Conservation (phyloP, 129 eudicot species). For the Centrapalus pauciflorus region DNA sequence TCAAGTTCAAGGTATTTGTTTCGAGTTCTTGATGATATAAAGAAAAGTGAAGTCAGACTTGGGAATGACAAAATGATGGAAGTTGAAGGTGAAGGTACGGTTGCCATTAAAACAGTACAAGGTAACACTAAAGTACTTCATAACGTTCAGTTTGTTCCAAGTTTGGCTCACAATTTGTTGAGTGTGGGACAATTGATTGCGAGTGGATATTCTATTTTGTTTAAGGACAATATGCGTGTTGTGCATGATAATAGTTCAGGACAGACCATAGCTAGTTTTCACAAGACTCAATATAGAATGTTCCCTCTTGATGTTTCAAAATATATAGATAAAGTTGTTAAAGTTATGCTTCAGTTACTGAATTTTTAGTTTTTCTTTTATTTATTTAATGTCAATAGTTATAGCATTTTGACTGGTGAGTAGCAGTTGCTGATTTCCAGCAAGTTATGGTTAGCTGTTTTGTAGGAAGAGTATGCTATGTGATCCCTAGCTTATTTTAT, state of each 20-base stretch:
- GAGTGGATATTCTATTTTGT: background rate
- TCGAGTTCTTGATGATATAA: conserved; percentile 19
- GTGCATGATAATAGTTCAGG: background rate
- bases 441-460: too few relatives aligned
- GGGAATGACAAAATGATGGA: background rate
- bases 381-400: too few relatives aligned
- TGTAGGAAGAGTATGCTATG: too few relatives aligned
- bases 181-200: conserved; percentile 6
- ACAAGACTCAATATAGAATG: conserved; percentile 1
- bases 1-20: background rate
- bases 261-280: background rate
- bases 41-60: conserved; percentile 5
- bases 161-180: conserved; percentile 9
- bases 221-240: background rate
- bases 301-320: conserved; percentile 11
- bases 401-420: too few relatives aligned
- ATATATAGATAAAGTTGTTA: too few relatives aligned
- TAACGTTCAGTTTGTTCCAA: conserved; percentile 22
- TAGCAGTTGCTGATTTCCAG: too few relatives aligned
- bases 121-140: conserved; percentile 15
- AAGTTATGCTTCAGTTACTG: too few relatives aligned
- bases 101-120: background rate
- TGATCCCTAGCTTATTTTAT: too few relatives aligned
- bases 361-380: too few relatives aligned
- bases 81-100: too few relatives aligned